phyloP scores from a whole-genome alignment of 73 alveolate genomes.

The Paramecium sonneborni region DNA sequence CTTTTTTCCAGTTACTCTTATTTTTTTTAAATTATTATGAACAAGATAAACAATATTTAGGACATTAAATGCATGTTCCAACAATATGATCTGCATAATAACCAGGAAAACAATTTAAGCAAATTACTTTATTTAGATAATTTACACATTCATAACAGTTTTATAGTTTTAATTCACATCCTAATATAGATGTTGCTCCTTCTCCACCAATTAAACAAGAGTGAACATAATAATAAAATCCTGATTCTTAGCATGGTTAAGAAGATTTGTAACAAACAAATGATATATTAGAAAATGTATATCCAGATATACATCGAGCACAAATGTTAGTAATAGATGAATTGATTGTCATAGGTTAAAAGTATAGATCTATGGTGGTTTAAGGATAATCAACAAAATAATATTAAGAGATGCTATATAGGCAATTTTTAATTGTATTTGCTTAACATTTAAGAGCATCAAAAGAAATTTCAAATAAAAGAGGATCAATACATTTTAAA shows the following conservation, averaged over 20 bases:
- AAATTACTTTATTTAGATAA: not conserved
- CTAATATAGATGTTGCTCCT: not conserved
- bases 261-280: not conserved
- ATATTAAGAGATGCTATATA: not conserved
- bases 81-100: not conserved
- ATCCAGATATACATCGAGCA: not conserved
- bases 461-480: not conserved
- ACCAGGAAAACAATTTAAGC: not conserved
- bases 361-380: not conserved
- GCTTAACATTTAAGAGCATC: conserved; percentile 20
- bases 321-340: not conserved
- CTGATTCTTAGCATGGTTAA: not conserved
- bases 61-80: not conserved
- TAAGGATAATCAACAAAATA: not conserved
- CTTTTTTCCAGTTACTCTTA: not conserved
- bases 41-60: not conserved
- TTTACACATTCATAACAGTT: not conserved
- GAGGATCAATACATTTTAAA: conserved; percentile 11
- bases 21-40: not conserved
- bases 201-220: not conserved
- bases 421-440: not conserved
- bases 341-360: not conserved
- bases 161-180: not conserved
- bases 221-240: not conserved
- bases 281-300: not conserved